A percentile compares a stretch with the other conserved stretches of the same genome.
phyloP scores from a whole-genome alignment of 345 rosid species.

The Euphorbia tirucalli region DNA sequence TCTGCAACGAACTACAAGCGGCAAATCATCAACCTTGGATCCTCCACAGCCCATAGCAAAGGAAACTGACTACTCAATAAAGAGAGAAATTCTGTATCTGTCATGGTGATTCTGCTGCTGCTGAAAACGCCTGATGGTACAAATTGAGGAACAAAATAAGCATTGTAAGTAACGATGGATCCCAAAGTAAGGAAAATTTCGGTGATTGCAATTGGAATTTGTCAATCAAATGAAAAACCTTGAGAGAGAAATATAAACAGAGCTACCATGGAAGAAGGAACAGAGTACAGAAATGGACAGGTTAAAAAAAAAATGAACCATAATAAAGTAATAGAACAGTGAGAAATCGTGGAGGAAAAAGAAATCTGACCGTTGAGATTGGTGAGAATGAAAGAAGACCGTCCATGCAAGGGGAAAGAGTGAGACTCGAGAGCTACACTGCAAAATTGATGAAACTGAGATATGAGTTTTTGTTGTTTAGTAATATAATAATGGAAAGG shows the following conservation, averaged over 20 bases:
- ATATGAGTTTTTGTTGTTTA: constrained; percentile 15
- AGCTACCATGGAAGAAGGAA: background rate
- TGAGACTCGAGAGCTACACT: constrained; percentile 1
- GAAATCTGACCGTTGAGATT: constrained; percentile 44
- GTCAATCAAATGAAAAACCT: background rate
- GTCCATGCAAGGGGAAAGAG: constrained; percentile 35
- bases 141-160: background rate
- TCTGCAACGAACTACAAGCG: constrained; percentile 69
- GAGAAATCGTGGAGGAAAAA: background rate
- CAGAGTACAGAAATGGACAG: too few species aligned
- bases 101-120: constrained; percentile 17
- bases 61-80: too few species aligned
- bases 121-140: background rate
- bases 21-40: constrained; percentile 77
- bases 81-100: background rate
- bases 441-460: constrained; percentile 29
- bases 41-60: constrained; percentile 83
- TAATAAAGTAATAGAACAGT: background rate
- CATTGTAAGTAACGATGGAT: constrained; percentile 14
- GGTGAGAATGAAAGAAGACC: constrained; percentile 28
- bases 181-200: background rate
- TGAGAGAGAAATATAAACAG: background rate
- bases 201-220: background rate
- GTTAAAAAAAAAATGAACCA: constrained; percentile 5
- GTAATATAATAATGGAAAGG: background rate